Conservation (phyloP, 106 monocot genomes). For the Xerophyta viscosa region DNA sequence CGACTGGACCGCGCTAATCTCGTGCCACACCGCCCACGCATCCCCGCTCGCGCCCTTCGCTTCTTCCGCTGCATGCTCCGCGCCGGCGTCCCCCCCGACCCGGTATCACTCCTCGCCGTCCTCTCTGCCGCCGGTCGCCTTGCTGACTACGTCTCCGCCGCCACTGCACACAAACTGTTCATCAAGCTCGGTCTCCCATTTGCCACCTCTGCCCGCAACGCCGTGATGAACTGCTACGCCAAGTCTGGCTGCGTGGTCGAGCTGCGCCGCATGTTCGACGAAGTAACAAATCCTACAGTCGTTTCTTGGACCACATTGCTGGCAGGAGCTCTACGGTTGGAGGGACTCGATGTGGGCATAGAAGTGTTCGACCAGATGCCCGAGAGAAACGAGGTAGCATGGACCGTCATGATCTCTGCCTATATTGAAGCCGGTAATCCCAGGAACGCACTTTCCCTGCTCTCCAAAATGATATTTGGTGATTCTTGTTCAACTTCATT, state of each 20-base stretch:
- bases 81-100: conserved; percentile 22
- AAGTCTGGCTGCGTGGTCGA: conserved; percentile 43
- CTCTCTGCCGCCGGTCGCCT: conserved; percentile 36
- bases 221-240: conserved; percentile 38
- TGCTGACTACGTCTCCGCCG: conserved; percentile 15
- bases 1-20: conserved; percentile 39
- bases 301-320: conserved; percentile 60
- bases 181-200: conserved; percentile 34
- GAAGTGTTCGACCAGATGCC: conserved; percentile 48
- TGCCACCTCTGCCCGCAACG: conserved; percentile 19
- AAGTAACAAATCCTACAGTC: conserved; percentile 23
- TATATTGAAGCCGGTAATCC: conserved; percentile 40
- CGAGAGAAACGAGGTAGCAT: conserved; percentile 40
- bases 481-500: background rate
- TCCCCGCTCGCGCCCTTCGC: conserved; percentile 16
- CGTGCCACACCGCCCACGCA: conserved; percentile 13
- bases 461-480: conserved; percentile 24
- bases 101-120: conserved; percentile 32
- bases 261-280: conserved; percentile 39
- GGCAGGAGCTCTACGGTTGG: conserved; percentile 25
- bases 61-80: conserved; percentile 44
- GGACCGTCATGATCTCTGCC: conserved; percentile 43
- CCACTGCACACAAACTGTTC: conserved; percentile 30
- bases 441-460: conserved; percentile 34
- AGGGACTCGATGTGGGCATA: conserved; percentile 33